phyloP scores from a whole-genome alignment of 139 green algal genomes.

The Picochlorum sp. region DNA sequence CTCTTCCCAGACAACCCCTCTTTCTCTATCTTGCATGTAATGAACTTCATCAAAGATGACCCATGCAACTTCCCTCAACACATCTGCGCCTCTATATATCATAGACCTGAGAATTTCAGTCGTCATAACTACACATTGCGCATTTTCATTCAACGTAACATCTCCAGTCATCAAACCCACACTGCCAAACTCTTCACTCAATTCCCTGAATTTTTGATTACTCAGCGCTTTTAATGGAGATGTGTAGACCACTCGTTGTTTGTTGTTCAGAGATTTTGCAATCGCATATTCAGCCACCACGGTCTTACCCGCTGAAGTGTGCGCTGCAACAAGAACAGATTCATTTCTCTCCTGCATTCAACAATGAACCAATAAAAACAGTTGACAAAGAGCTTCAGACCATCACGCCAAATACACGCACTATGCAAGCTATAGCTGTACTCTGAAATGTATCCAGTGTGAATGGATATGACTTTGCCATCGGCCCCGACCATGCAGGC shows the following conservation, averaged over 20 bases:
- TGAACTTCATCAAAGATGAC: slow-evolving; percentile 98
- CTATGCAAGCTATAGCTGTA: slow-evolving; percentile 69
- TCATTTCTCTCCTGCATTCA: slow-evolving; percentile 66
- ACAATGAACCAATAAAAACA: not conserved
- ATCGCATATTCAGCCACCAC: slow-evolving; percentile 91
- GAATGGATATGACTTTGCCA: slow-evolving; percentile 81
- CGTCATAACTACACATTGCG: slow-evolving; percentile 94
- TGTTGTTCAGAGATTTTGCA: slow-evolving; percentile 62
- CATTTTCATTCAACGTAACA: slow-evolving; percentile 82
- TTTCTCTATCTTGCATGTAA: slow-evolving; percentile 86
- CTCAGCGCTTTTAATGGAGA: slow-evolving; percentile 90
- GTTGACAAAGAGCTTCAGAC: not conserved
- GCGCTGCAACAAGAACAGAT: slow-evolving; percentile 82
- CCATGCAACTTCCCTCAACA: slow-evolving; percentile 84
- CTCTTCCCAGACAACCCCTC: slow-evolving; percentile 99
- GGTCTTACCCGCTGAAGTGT: slow-evolving; percentile 93
- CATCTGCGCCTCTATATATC: slow-evolving; percentile 79
- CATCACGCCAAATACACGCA: slow-evolving; percentile 22
- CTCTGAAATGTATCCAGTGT: slow-evolving; percentile 83
- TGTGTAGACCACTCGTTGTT: slow-evolving; percentile 89
- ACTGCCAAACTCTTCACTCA: slow-evolving; percentile 75
- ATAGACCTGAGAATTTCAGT: slow-evolving; percentile 94
- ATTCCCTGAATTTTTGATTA: slow-evolving; percentile 97
- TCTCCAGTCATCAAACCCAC: slow-evolving; percentile 79
- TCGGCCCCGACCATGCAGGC: slow-evolving; percentile 42